Base-by-base conservation (phyloP, 306 rosid species). In the Benincasa hispida region DNA sequence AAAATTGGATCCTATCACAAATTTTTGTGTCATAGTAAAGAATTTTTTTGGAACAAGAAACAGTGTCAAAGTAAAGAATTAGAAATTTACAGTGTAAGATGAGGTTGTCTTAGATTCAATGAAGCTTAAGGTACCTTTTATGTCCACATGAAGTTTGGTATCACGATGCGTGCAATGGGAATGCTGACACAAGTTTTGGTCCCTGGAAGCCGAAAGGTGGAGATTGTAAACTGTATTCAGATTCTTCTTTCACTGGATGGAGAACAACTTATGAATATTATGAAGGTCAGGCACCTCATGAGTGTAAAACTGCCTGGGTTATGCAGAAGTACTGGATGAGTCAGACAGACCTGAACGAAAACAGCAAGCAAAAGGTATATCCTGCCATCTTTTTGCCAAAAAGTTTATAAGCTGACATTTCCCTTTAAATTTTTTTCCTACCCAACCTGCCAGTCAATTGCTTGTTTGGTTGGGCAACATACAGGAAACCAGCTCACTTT, bases 401-500 rank as follows among this genome's bases (percentile, higher is more conserved):
- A 7, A 57, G 8, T 39, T 54, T 50, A 41, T 42, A 18, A 51
- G 30, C 82, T 78, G 72, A 19, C 28, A 39, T 73, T 15, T 30
- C 5, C 62, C 25, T 48, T 66, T 55, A 8, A 2, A 48, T 76
- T 50, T 3, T 22, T 75, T 39, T 60, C 55, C 61, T 77, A 55
- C 70, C 84, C 76, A 79, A 58, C 82, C 76, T 77, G 72, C 77
- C 76, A 66, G 60, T 39, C 62, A 78, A 61, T 35, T 83, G 82
- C 79, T 61, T 30, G 81, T 83, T 72, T 85, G 85, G 83, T 50
- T 80, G 80, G 80, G 79, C 18, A 48, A 74, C 39, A 73, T 73
- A 81, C 85, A 86, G 89, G 87, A 79, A 53, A 57, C 70, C 9
- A 9, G 32, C 74, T 45, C 75, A 7, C 77, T 86, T 17, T 86